Base-by-base conservation (phyloP, 192 early-diverging fungal genomes). In the Rhizophagus prolifer region DNA sequence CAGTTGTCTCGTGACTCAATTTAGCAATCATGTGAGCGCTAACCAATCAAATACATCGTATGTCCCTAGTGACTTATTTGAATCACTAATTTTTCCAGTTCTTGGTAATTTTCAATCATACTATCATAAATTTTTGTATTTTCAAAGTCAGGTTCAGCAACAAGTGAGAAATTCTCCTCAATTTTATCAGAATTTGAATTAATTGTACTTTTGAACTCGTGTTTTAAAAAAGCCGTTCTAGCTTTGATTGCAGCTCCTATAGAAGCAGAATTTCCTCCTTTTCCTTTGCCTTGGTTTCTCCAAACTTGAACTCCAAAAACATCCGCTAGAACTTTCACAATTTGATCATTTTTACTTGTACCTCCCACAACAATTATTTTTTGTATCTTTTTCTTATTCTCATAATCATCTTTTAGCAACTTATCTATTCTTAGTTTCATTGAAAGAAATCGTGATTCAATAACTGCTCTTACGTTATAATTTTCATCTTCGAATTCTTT, bases 331-430 rank as follows among this genome's bases (percentile, higher is more conserved):
- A 91, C 76, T 59, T 91, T 86, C 28, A 89, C 77, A 26, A 95
- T 70, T 9, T 79, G 73, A 1, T 62, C 19, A 78, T 94, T 95
- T 0, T 75, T 82, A 1, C 91, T 85, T 8, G 91, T 94, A 8
- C 95, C 95, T 16, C 95, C 95, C 0, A 90, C 91, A 9, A 89
- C 89, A n/a, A 94, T 77, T 16, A 94, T 79, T 46, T 90, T 44
- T 28, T 65, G 9, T 23, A 70, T 54, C 5, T 54, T 54, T 54
- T 54, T 38, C 25, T 6, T 10, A 2, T 54, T 68, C 64, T 82
- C 76, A 75, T 25, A 5, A 36, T 75, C 10, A 68, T n/a, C 25
- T 38, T 16, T 34, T 64, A 77, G 14, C 74, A 79, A 70, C 74
- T 78, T 78, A 23, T 74, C 68, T 7, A 85, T 83, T 44, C 90